Evolutionary conservation across 148 eudicot species (phyloP), one percentile per base, ranked within the genome.

Genomic region (Mesembryanthemum crystallinum): DNA sequence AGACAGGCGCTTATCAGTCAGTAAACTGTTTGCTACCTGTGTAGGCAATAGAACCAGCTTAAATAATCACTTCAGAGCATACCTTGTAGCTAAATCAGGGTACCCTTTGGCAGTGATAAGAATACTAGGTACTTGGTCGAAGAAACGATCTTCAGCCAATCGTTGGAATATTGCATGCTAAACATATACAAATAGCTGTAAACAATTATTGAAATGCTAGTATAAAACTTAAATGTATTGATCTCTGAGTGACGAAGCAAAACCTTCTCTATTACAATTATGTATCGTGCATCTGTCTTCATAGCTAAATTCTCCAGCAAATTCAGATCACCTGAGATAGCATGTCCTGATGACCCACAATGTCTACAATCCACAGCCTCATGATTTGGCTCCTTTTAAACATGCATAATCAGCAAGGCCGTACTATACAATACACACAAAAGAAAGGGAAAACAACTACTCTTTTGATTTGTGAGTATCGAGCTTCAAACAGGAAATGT

Each of bases 101-200:
- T 89, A 96, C 73, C 99, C 99, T 85, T 91, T 96, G 70, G 95
- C 98, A 35, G 99, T 96, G 76, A 96, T 91, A 66, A 96, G 87
- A 84, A 96, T 91, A 86, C 97, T 82, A 42, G 99, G 99, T 73
- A 96, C 86, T 83, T 96, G 92, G 77, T 91, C 92, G 83, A 89
- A 92, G 63, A 96, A 67, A 49, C 92, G 79, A 77, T 96, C 99
- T 88, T 96, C 99, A 45, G 87, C 91, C 76, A 96, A 85, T 73
- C 99, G 82, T 84, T 96, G 99, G 87, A 96, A 96, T 80, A 96
- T 85, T 47, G 99, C 99, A 83, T 96, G 99, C 99, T 96, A 80
- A 69, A 81, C 18, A 68, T 42, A 60, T 23, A 29, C 25, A 49
- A 25, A 65, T 3, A 7, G 35, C 37, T 37, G 54, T 14, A 20